Evolutionary conservation across 768 basidiomycete genomes (phyloP).

Genomic region (Mycena filopes): DNA sequence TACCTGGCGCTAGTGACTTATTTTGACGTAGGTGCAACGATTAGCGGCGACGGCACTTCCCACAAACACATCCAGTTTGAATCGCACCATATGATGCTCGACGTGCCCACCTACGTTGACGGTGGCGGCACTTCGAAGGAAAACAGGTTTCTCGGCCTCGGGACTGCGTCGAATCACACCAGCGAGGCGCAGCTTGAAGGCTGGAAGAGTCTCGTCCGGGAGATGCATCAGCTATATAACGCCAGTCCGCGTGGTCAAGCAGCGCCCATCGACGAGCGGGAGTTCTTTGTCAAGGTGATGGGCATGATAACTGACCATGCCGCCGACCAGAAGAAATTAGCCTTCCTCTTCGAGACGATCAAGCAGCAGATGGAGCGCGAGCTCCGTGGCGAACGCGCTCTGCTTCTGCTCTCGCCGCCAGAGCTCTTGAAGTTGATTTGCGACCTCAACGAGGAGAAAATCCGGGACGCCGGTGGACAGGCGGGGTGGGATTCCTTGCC

Average conservation of each 20-base stretch:
- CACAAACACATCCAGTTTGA: constrained; percentile 34
- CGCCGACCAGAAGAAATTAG: constrained; percentile 38
- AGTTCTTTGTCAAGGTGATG: constrained; percentile 23
- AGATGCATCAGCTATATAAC: constrained; percentile 30
- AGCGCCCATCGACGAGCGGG: neutral
- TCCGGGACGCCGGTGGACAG: constrained; percentile 19
- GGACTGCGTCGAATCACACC: constrained; percentile 30
- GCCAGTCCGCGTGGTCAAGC: constrained; percentile 4
- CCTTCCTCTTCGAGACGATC: constrained; percentile 4
- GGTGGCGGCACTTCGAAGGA: neutral
- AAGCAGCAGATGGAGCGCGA: constrained; percentile 12
- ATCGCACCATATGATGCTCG: constrained; percentile 28
- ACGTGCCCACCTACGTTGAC: constrained; percentile 8
- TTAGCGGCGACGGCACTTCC: constrained; percentile 36
- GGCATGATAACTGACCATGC: constrained; percentile 39
- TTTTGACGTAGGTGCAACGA: neutral
- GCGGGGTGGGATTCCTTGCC: constrained; percentile 21
- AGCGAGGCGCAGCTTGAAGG: constrained; percentile 34
- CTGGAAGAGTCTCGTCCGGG: constrained; percentile 29
- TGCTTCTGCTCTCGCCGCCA: neutral
- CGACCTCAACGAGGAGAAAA: neutral
- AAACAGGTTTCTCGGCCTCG: constrained; percentile 28
- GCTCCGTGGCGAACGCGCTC: neutral
- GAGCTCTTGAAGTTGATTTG: neutral
- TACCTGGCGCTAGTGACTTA: too few species aligned